These are phyloP conservation scores for Diaporthe batatas DNA, from an alignment of 2,329 filamentous ascomycete genomes.

Conservation along the genomic window DNA sequence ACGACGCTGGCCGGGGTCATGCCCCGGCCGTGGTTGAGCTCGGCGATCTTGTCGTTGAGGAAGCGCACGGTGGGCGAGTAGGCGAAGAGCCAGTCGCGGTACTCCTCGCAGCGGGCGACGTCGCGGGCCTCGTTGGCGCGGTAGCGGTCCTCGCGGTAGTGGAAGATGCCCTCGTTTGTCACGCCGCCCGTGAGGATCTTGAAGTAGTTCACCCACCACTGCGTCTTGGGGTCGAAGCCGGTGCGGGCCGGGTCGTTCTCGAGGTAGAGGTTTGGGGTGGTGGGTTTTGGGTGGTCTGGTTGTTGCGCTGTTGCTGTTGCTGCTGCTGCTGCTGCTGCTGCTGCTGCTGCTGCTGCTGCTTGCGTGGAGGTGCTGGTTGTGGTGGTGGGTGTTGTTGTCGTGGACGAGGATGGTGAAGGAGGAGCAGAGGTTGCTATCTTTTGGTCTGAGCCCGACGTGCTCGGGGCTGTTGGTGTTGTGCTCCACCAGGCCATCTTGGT, in stretches of 20 bases:
- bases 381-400: neutral
- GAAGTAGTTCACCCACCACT: slow-evolving; percentile 88
- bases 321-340: slow-evolving; percentile 4
- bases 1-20: slow-evolving; percentile 82
- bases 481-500: slow-evolving; percentile 42
- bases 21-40: slow-evolving; percentile 75
- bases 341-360: slow-evolving; percentile 4
- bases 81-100: slow-evolving; percentile 85
- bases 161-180: slow-evolving; percentile 75
- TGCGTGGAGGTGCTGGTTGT: slow-evolving; percentile 11
- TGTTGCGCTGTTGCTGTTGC: slow-evolving; percentile 3
- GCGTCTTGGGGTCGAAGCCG: slow-evolving; percentile 71
- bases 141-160: slow-evolving; percentile 85
- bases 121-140: slow-evolving; percentile 80
- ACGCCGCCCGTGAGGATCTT: slow-evolving; percentile 81
- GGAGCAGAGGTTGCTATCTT: neutral
- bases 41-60: slow-evolving; percentile 82
- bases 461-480: slow-evolving; percentile 36
- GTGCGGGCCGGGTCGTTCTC: slow-evolving; percentile 72
- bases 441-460: slow-evolving; percentile 28
- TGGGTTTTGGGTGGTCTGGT: too few relatives aligned
- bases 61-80: slow-evolving; percentile 91
- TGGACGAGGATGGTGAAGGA: neutral
- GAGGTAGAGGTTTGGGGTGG: slow-evolving; percentile 53
- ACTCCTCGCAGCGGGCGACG: slow-evolving; percentile 83